Evolutionary conservation across 441 rosid genomes (phyloP), one percentile per base, ranked within the genome.

Genomic region (Corymbia calophylla): DNA sequence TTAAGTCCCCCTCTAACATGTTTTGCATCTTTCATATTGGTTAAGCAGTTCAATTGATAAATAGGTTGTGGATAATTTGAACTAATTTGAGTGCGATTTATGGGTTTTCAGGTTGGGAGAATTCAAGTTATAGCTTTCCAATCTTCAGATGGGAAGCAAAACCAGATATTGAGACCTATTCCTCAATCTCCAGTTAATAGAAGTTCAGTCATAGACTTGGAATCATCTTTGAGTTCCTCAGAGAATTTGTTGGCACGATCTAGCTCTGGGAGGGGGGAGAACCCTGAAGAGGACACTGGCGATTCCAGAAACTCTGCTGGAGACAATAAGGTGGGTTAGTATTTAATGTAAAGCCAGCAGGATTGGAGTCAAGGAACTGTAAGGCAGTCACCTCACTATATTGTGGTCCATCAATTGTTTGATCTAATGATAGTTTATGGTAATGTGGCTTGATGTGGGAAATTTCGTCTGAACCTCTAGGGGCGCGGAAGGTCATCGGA

Each of bases 121-220:
- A 98, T 98, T 90, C 99, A 98, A 94, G 97, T 98, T 86, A 96
- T 98, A 89, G 99, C 99, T 73, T 98, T 98, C 93, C 99, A 98
- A 93, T 97, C 99, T 53, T 95, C 95, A 51, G 97, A 97, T 94
- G 99, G 99, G 90, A 96, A 95, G 87, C 97, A 94, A 68, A 93
- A 90, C 91, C 92, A 91, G 92, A 88, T 92, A 89, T 91, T 93
- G 53, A 92, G 93, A 91, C 92, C 97, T 80, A 51, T 94, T 89
- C 90, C 94, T 73, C 89, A 94, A 86, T 91, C 95, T 25, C 95
- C 95, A 64, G 90, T 93, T n/a, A 92, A 92, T 93, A 95, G 90
- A 93, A 94, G 92, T 90, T 87, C 94, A 88, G 92, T 94, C 66
- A 95, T 96, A 87, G 94, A 97, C 87, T 88, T 97, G 88, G 99